phyloP scores from a whole-genome alignment of 1,284 basidiomycete genomes.

The Anthracocystis walkeri region DNA sequence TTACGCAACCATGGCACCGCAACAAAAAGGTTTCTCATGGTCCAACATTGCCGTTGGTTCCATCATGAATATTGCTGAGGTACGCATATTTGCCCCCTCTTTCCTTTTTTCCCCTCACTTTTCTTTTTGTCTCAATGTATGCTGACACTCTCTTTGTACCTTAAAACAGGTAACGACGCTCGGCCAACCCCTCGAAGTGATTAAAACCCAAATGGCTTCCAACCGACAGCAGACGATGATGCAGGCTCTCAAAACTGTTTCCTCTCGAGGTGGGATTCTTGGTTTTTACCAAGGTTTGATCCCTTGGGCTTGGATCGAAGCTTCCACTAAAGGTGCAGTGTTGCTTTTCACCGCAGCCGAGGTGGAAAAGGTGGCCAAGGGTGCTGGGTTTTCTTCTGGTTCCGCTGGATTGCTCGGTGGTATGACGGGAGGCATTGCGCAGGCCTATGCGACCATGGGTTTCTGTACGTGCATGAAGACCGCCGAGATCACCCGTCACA shows the following conservation, averaged over 20 bases:
- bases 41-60: constrained; percentile 98
- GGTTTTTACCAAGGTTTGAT: constrained; percentile 99
- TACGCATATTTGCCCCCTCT: constrained; percentile 75
- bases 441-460: constrained; percentile 99
- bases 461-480: constrained; percentile 80
- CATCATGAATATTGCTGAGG: constrained; percentile 80
- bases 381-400: constrained; percentile 82
- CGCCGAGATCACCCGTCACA: constrained; percentile 97
- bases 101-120: not conserved
- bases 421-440: constrained; percentile 96
- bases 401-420: constrained; percentile 90
- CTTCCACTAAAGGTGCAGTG: constrained; percentile 97
- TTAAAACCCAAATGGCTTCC: constrained; percentile 80
- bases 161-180: constrained; percentile 86
- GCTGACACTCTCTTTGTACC: constrained; percentile 16
- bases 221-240: constrained; percentile 82
- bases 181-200: constrained; percentile 96
- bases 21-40: constrained; percentile 89
- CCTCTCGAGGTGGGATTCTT: constrained; percentile 86
- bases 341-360: constrained; percentile 95
- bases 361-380: constrained; percentile 80
- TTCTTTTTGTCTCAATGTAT: too few relatives aligned
- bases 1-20: constrained; percentile 72
- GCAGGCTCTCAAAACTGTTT: constrained; percentile 86
- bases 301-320: constrained; percentile 99